Percentiles rank a stretch among this genome's conserved stretches.
Conservation (phyloP, 768 basidiomycete genomes). For the Boletus rubroflammeus region DNA sequence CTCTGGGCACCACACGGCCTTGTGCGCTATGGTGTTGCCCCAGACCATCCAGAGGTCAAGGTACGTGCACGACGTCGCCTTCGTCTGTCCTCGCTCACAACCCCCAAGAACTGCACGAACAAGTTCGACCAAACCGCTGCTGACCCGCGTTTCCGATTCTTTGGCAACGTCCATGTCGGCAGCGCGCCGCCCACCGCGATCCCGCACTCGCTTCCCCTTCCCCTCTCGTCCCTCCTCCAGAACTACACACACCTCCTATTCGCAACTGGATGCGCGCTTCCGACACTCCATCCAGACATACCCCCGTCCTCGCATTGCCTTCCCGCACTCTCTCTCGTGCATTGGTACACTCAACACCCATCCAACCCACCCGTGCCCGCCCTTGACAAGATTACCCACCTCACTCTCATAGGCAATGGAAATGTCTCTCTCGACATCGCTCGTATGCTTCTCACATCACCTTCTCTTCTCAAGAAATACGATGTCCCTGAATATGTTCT, state of each 20-base stretch:
- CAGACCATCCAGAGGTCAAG: slow-evolving; percentile 99
- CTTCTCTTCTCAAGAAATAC: slow-evolving; percentile 57
- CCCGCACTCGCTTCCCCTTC: slow-evolving; percentile 51
- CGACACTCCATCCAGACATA: slow-evolving; percentile 53
- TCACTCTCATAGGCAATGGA: slow-evolving; percentile 88
- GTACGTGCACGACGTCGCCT: slow-evolving; percentile 28
- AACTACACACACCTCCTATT: slow-evolving; percentile 87
- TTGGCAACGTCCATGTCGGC: slow-evolving; percentile 80
- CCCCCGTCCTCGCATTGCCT: slow-evolving; percentile 49
- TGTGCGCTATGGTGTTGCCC: slow-evolving; percentile 94
- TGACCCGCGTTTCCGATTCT: slow-evolving; percentile 84
- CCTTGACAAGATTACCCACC: slow-evolving; percentile 62
- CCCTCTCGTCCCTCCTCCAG: slow-evolving; percentile 55
- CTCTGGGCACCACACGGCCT: slow-evolving; percentile 94
- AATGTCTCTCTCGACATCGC: slow-evolving; percentile 94
- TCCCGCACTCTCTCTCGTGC: slow-evolving; percentile 80
- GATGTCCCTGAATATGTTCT: slow-evolving; percentile 80
- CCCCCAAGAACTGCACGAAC: slow-evolving; percentile 85
- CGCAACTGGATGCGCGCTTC: slow-evolving; percentile 78
- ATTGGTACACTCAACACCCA: slow-evolving; percentile 97
- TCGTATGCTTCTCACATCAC: slow-evolving; percentile 77
- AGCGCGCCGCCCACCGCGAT: slow-evolving; percentile 37
- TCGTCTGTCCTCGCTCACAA: slow-evolving; percentile 10
- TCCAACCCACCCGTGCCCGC: slow-evolving; percentile 57
- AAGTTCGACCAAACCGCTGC: slow-evolving; percentile 82